phyloP scores from a whole-genome alignment of 1,284 basidiomycete genomes.

The Cystobasidium slooffiae region DNA sequence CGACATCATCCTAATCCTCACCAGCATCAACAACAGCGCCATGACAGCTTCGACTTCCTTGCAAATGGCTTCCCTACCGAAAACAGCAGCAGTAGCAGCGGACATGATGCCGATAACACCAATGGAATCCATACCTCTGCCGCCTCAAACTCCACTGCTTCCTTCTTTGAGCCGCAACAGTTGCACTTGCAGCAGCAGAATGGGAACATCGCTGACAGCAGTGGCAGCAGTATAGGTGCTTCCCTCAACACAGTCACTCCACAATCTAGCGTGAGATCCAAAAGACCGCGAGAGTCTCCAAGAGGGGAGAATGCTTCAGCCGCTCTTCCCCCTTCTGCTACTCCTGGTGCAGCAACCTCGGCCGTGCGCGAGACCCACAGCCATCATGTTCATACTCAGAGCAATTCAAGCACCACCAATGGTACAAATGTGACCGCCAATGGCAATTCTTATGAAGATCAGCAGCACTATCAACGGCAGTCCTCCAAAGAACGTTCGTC shows the following conservation, averaged over 20 bases:
- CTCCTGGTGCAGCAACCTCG: neutral
- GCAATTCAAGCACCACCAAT: no score
- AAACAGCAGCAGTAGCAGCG: neutral
- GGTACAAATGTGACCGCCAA: neutral
- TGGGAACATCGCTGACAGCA: neutral
- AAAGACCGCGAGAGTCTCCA: neutral
- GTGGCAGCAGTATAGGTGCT: neutral
- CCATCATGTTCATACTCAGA: no score
- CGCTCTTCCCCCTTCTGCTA: neutral
- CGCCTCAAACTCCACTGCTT: neutral
- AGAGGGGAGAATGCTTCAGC: neutral
- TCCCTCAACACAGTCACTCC: neutral
- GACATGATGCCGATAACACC: neutral
- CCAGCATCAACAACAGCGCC: neutral
- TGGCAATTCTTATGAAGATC: conserved; percentile 11
- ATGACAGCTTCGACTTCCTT: conserved; percentile 5
- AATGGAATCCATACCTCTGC: neutral
- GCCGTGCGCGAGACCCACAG: no score
- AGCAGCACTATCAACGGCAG: neutral
- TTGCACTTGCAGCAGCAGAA: neutral
- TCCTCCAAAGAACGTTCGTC: neutral
- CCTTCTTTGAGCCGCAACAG: conserved; percentile 1
- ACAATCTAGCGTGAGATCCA: conserved; percentile 10
- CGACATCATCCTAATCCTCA: neutral
- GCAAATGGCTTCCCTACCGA: neutral